A percentile compares a stretch with the other conserved stretches of the same genome.
Evolutionary conservation across 2,329 filamentous ascomycete species (phyloP).

Genomic region (Neofusicoccum sp.): DNA sequence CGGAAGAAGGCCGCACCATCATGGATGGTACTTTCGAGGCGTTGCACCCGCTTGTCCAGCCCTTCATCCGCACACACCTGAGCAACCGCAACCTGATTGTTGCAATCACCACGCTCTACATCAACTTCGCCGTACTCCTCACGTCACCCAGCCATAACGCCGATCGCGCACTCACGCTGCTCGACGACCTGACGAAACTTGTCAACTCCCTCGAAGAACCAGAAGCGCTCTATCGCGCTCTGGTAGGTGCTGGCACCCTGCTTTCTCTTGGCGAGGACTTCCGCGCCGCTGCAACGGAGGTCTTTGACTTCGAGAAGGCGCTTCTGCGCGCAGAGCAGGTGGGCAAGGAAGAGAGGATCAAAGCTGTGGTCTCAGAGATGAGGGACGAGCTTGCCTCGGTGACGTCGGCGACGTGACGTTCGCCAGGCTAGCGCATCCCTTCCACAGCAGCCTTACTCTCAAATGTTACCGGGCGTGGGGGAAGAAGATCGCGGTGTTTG

Average conservation of each 20-base stretch:
- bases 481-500: too few species aligned
- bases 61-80: slow-evolving; percentile 54
- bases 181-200: slow-evolving; percentile 63
- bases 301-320: slow-evolving; percentile 52
- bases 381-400: slow-evolving; percentile 41
- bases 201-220: slow-evolving; percentile 68
- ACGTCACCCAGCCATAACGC: slow-evolving; percentile 50
- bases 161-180: slow-evolving; percentile 51
- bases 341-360: slow-evolving; percentile 60
- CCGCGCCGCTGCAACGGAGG: slow-evolving; percentile 56
- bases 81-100: slow-evolving; percentile 77
- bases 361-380: slow-evolving; percentile 61
- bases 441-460: too few species aligned
- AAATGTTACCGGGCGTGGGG: too few species aligned
- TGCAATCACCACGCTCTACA: slow-evolving; percentile 74
- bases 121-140: slow-evolving; percentile 81
- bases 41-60: slow-evolving; percentile 62
- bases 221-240: slow-evolving; percentile 77
- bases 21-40: slow-evolving; percentile 59
- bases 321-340: slow-evolving; percentile 50
- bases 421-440: too few species aligned
- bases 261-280: slow-evolving; percentile 61
- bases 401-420: background rate
- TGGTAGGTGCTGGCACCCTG: slow-evolving; percentile 82
- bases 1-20: slow-evolving; percentile 62